Base-by-base conservation (phyloP, 202 grass and related monocot genomes). In the Setaria viridis region DNA sequence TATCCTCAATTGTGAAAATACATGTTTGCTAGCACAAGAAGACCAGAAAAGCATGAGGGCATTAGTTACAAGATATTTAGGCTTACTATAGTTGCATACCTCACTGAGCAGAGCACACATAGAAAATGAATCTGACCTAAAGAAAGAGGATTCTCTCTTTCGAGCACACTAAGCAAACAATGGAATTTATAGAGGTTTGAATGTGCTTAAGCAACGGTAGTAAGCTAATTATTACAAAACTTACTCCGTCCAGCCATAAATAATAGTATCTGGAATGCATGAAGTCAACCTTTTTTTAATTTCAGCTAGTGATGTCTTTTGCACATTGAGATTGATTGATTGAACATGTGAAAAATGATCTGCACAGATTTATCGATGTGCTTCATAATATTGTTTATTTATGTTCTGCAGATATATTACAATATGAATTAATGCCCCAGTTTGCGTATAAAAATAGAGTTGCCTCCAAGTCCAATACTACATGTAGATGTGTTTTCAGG, bases 71-170 rank as follows among this genome's bases (percentile, higher is more conserved):
- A 68, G 14, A 49, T 80, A 53, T 67, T 54, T 54, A 54, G 47
- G 30, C 51, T 54, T 19, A 54, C 54, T 56, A 20, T 41, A 21
- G 48, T 25, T 41, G 63, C 20, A 68, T 49, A 68, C 19, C 21
- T 67, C 30, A 50, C 10, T 25, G 1, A 7, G 15, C 5, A 56
- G 45, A 54, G 1, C 9, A 41, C 9, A 54, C 3, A 54, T 53
- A 54, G 47, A 67, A 67, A 68, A 68, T 7, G 41, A 43, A 70
- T 70, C 20, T 70, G 13, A 30, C 29, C 20, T 80, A 42, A 68
- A 80, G 7, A 55, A 42, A 21, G 7, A 55, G 43, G 15, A 0
- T 9, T 53, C 3, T 20, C n/a, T 9, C 17, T 42, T 80, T 39
- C 15, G 25, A 54, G 51, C 13, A 68, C 67, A 56, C 41, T 25